Evolutionary conservation across 345 rosid species (phyloP).

Genomic region (Triadica sebifera): DNA sequence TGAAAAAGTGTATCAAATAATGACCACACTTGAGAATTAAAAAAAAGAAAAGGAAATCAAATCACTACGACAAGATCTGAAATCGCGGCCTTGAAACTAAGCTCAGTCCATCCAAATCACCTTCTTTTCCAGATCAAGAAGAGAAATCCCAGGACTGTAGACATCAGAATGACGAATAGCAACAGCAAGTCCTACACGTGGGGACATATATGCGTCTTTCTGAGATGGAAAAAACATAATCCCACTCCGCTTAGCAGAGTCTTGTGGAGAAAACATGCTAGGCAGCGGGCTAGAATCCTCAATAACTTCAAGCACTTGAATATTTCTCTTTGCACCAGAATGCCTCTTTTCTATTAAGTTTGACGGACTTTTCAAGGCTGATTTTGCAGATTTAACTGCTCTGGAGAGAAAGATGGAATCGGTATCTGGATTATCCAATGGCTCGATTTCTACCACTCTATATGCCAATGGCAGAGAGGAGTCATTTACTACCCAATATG

Average conservation of each 20-base stretch:
- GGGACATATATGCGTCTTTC: conserved; percentile 72
- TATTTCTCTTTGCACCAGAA: conserved; percentile 48
- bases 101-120: conserved; percentile 34
- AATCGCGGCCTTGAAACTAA: not conserved
- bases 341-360: conserved; percentile 55
- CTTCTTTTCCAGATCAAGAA: conserved; percentile 95
- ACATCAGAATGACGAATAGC: conserved; percentile 73
- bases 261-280: conserved; percentile 97
- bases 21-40: not conserved
- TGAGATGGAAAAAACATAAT: conserved; percentile 65
- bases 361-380: conserved; percentile 52
- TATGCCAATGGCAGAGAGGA: conserved; percentile 74
- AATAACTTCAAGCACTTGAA: conserved; percentile 73
- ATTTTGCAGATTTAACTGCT: conserved; percentile 64
- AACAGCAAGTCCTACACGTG: conserved; percentile 80
- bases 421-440: conserved; percentile 53
- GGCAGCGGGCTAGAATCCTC: conserved; percentile 88
- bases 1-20: conserved; percentile 34
- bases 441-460: conserved; percentile 87
- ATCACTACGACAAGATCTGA: conserved; percentile 1
- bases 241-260: conserved; percentile 74
- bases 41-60: conserved; percentile 1
- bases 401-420: conserved; percentile 62
- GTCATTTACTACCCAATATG: conserved; percentile 92
- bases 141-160: conserved; percentile 91